These are phyloP conservation scores for Phytopythium montanum DNA, from an alignment of 352 stramenopile genomes.

Conservation along the genomic window DNA sequence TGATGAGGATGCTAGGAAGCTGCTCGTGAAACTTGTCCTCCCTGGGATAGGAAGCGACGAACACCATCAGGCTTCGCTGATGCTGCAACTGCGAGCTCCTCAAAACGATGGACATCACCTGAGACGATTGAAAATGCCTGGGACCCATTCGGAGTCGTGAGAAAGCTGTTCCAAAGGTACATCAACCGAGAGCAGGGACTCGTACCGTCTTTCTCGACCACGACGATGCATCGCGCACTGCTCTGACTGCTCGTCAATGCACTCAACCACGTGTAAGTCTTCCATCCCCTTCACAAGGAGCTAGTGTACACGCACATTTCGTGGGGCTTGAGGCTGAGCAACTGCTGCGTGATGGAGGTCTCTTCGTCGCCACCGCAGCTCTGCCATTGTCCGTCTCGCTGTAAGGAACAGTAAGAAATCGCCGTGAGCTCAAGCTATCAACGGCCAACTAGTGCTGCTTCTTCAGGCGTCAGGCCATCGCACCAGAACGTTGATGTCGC, in stretches of 20 bases:
- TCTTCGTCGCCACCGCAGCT: constrained; percentile 55
- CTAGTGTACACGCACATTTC: constrained; percentile 35
- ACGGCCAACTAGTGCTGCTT: not conserved
- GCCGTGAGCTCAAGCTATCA: not conserved
- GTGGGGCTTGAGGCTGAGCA: constrained; percentile 48
- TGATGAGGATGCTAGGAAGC: constrained; percentile 91
- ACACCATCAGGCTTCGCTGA: constrained; percentile 2
- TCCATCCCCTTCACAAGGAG: not conserved
- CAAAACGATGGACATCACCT: constrained; percentile 18
- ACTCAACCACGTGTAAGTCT: not conserved
- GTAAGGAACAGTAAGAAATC: not conserved
- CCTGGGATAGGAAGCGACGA: constrained; percentile 17
- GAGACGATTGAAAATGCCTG: constrained; percentile 94
- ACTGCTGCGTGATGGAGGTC: constrained; percentile 68
- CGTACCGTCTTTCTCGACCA: constrained; percentile 95
- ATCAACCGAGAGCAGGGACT: not conserved
- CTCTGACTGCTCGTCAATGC: constrained; percentile 33
- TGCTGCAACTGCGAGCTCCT: not conserved
- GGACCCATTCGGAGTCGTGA: constrained; percentile 51
- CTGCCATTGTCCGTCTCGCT: constrained; percentile 59
- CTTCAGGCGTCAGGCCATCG: not conserved
- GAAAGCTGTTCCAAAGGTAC: constrained; percentile 16
- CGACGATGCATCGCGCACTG: constrained; percentile 86
- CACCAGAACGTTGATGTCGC: constrained; percentile 50
- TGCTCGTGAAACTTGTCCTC: constrained; percentile 86